A percentile compares a stretch with the other conserved stretches of the same genome.
phyloP scores from a whole-genome alignment of 163 green algal species.

The Chlorella variabilis region DNA sequence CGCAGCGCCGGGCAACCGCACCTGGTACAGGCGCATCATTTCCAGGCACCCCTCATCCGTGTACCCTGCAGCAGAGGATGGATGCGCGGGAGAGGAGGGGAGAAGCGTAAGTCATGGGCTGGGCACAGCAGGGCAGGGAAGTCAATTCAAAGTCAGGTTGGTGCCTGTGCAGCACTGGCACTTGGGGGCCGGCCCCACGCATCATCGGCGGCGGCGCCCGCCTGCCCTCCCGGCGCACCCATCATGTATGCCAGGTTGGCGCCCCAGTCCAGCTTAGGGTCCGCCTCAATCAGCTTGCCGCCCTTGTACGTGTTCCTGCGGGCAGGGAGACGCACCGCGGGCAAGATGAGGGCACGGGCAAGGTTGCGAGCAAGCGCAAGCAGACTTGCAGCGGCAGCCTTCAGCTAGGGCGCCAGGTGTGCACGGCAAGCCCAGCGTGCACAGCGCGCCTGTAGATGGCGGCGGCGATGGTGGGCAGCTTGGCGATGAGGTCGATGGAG shows the following conservation, averaged over 20 bases:
- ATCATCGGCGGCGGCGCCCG: background rate
- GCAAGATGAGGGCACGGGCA: too few species aligned
- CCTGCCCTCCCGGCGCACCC: conserved; percentile 60
- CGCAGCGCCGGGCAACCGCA: background rate
- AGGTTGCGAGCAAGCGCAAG: too few species aligned
- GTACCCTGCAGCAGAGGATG: conserved; percentile 55
- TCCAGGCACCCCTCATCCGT: conserved; percentile 77
- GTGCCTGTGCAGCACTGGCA: too few species aligned
- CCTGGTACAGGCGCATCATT: conserved; percentile 96
- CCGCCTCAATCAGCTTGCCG: conserved; percentile 71
- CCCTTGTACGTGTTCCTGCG: conserved; percentile 85
- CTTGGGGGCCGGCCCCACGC: too few species aligned
- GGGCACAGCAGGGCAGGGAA: too few species aligned
- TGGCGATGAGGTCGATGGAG: conserved; percentile 93
- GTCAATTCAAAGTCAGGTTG: too few species aligned
- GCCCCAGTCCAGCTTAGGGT: conserved; percentile 92
- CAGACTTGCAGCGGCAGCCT: background rate
- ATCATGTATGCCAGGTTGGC: conserved; percentile 97
- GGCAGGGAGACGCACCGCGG: background rate
- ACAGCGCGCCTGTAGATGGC: conserved; percentile 77
- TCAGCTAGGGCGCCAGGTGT: too few species aligned
- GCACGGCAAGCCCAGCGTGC: background rate
- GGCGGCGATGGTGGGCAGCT: conserved; percentile 88
- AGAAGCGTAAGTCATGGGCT: too few species aligned
- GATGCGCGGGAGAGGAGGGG: background rate